Evolutionary conservation across 2,329 filamentous ascomycete genomes (phyloP).

Genomic region (Dryadomyces quercus-mongolicae): DNA sequence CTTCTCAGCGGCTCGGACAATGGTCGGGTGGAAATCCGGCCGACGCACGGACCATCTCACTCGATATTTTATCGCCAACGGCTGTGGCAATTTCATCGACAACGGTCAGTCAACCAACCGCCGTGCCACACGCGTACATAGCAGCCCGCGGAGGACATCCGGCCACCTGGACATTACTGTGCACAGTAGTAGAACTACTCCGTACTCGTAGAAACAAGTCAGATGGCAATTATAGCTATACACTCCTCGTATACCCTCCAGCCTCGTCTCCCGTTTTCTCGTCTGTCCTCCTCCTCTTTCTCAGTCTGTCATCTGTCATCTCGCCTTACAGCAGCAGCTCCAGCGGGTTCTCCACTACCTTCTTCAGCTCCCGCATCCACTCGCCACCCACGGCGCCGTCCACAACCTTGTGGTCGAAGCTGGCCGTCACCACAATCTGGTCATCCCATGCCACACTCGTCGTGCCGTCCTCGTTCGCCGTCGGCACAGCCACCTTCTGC

Average conservation of each 20-base stretch:
- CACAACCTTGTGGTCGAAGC: constrained; percentile 98
- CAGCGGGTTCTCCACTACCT: constrained; percentile 92
- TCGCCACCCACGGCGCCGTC: constrained; percentile 94
- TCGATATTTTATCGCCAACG: too few relatives aligned
- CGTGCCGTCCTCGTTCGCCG: constrained; percentile 72
- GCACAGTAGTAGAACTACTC: too few relatives aligned
- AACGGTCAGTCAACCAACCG: too few relatives aligned
- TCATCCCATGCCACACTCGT: constrained; percentile 79
- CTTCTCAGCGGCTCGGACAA: too few relatives aligned
- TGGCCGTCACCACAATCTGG: constrained; percentile 87
- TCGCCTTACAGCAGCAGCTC: constrained; percentile 70
- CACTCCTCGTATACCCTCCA: background rate
- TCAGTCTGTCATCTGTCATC: background rate
- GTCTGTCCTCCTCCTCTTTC: background rate
- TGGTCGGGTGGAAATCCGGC: too few relatives aligned
- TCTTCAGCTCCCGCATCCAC: constrained; percentile 96
- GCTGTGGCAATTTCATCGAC: too few relatives aligned
- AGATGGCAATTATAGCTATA: background rate
- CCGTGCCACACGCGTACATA: too few relatives aligned
- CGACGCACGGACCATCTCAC: too few relatives aligned
- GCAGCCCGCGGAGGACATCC: too few relatives aligned
- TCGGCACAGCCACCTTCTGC: constrained; percentile 85
- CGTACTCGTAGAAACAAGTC: background rate
- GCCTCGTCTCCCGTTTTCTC: background rate
- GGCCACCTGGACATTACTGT: too few relatives aligned